Evolutionary conservation across 2,329 filamentous ascomycete species (phyloP), one percentile per base, ranked within the genome.

Genomic region (Apiospora aurea): DNA sequence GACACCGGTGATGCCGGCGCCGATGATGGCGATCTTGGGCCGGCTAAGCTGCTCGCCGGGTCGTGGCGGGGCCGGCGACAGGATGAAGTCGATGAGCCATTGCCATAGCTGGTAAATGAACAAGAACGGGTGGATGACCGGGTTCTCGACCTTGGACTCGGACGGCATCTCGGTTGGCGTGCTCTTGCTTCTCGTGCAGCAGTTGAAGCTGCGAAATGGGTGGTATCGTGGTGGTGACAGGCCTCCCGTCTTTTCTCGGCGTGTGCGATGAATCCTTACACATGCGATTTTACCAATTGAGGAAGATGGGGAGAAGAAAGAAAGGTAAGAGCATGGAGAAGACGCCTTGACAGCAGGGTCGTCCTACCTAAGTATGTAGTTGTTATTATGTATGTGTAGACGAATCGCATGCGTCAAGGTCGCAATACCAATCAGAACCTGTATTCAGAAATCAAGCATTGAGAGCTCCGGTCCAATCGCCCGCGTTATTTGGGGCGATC

Each of bases 1-100:
- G 2, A 96, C 90, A 4, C 94, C 88, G 0, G 88, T 96, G 71
- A 97, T 85, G 1, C 92, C 92, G 41, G 91, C 90, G 2, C 92
- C 92, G 75, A 94, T 90, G 44, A 94, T 85, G 2, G 92, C 92
- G 71, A 94, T 86, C 72, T 87, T 91, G 18, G 93, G 92, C 41
- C 91, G 85, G 16, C 83, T 83, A n/a, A 93, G 83, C 8, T 85
- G 83, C 0, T 85, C 81, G 73, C 87, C 84, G 0, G 90, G 88
- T 2, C 87, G 85, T 0, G 93, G 94, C 5, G 94, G 91, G 6
- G 83, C 85, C 0, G 94, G 94, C 0, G 94, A 91, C 69, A 97
- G 88, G 44, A 94, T 76, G 6, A 47, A 69, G 67, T 49, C 67
- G 44, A 49, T 49, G 67, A 69, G 44, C 67, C 67, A 69, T 69